Conservation (phyloP, 2,329 filamentous ascomycete species). For the Aspergillus pseudonomiae region DNA sequence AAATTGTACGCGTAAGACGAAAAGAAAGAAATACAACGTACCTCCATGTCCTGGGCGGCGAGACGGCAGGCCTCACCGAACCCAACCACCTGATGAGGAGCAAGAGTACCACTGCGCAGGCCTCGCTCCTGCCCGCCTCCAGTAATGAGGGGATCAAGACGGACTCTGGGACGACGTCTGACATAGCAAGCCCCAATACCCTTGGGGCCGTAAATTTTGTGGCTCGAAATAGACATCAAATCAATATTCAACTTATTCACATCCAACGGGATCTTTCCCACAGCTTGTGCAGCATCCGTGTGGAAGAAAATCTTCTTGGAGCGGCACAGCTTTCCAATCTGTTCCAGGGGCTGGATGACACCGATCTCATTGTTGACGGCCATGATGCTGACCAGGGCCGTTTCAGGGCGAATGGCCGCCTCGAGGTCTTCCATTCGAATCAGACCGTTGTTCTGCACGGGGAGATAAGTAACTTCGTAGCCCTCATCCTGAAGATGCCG, state of each 20-base stretch:
- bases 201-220: conserved; percentile 98
- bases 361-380: conserved; percentile 99
- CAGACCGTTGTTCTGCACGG: conserved; percentile 84
- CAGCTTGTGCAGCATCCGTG: conserved; percentile 92
- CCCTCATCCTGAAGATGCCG: conserved; percentile 96
- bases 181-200: conserved; percentile 97
- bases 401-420: conserved; percentile 87
- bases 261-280: conserved; percentile 96
- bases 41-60: conserved; percentile 84
- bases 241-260: conserved; percentile 99
- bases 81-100: conserved; percentile 84
- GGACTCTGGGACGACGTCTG: conserved; percentile 85
- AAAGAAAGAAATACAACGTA: conserved; percentile 56
- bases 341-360: conserved; percentile 92
- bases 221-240: conserved; percentile 96
- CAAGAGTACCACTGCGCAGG: conserved; percentile 88
- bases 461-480: conserved; percentile 94
- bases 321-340: conserved; percentile 91
- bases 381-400: conserved; percentile 94
- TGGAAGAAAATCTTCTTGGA: conserved; percentile 97
- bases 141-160: conserved; percentile 92
- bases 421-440: conserved; percentile 82
- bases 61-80: conserved; percentile 96
- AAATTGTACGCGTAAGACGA: conserved; percentile 13
- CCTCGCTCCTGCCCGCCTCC: conserved; percentile 96